phyloP scores from a whole-genome alignment of 305 asterid species.

The Salvia sclarea region DNA sequence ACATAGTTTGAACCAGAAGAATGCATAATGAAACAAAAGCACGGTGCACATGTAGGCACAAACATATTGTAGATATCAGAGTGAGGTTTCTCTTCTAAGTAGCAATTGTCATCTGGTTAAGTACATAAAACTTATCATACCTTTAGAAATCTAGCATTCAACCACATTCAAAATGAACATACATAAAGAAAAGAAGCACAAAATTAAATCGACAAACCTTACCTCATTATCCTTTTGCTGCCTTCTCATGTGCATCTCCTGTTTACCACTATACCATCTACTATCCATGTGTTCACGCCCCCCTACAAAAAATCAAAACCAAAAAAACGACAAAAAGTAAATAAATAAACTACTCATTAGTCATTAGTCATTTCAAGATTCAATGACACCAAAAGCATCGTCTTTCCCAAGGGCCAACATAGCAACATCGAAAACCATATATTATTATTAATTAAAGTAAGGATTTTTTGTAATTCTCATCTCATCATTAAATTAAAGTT shows the following conservation, averaged over 20 bases:
- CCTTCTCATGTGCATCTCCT: conserved; percentile 63
- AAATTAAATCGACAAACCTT: conserved; percentile 12
- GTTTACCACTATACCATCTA: conserved; percentile 64
- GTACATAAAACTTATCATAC: neutral
- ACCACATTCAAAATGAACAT: neutral
- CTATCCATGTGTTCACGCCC: conserved; percentile 53
- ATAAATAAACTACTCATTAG: conserved; percentile 4
- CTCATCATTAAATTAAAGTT: no score
- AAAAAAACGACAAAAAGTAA: neutral
- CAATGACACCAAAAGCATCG: neutral
- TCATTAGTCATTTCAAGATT: no score
- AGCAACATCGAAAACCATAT: no score
- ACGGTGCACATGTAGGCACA: neutral
- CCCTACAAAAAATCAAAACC: conserved; percentile 38
- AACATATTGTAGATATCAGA: neutral
- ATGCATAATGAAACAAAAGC: neutral
- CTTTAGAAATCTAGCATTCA: neutral
- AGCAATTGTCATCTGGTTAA: neutral
- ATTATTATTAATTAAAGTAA: no score
- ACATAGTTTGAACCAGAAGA: conserved; percentile 9
- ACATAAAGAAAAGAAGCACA: neutral
- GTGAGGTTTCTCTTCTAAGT: neutral
- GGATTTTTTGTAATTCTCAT: no score
- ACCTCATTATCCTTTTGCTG: conserved; percentile 57
- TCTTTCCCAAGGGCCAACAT: neutral